Base-by-base conservation (phyloP, 164 flowering plant species). In the Stephania japonica region DNA sequence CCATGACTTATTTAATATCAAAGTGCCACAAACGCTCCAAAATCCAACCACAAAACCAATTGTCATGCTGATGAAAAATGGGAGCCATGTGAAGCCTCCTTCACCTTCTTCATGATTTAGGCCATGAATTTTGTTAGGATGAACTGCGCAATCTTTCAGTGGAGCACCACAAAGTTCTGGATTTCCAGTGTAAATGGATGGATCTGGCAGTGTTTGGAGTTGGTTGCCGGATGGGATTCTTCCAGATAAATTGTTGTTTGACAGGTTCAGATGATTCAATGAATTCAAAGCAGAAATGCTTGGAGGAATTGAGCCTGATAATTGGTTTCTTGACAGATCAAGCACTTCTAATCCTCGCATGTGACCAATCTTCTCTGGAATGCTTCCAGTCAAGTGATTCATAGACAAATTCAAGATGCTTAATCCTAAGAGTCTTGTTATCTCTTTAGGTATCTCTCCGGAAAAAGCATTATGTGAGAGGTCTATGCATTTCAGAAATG, bases 131-230 rank as follows among this genome's bases (percentile, higher is more conserved):
- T n/a, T n/a, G 42, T 5, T 21, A 24, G 3, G 13, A 16, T 76
- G 56, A 50, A 11, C 42, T 1, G 4, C 1, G 25, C 71, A 71
- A 4, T 23, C 10, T 7, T 70, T 38, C 44, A 76, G 56, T 23
- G 78, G 78, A 53, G 62, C 26, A 25, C 75, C 78, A 67, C 78
- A 76, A 13, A 76, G 74, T 6, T 19, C 43, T 18, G 9, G 7
- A 21, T 76, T 76, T 6, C 78, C 72, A 0, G 19, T 14, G 47
- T 61, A 77, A 18, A 24, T 69, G 42, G 73, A 50, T 19, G 66
- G 43, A 63, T 68, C 50, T 11, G 7, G 2, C 3, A 64, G 19
- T 2, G 53, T 64, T 7, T 69, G 65, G 6, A 77, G 77, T 53
- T 74, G 72, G 41, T 32, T 26, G 53, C 72, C 62, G 5, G 41